Evolutionary conservation across 2,329 filamentous ascomycete genomes (phyloP).

Genomic region (Pestalotiopsis fici): DNA sequence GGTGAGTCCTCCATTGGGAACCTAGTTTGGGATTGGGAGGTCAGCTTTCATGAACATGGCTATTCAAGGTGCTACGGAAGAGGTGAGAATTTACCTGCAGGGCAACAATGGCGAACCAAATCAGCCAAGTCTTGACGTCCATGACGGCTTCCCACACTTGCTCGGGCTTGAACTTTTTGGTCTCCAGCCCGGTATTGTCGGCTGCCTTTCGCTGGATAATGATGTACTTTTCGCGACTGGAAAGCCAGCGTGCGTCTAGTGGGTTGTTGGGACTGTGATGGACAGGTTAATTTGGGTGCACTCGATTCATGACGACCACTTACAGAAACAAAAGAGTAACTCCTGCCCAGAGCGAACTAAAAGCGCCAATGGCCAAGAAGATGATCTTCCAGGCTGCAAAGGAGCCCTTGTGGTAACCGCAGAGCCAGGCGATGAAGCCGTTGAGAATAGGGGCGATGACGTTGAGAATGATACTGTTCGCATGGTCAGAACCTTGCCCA

Average conservation of each 20-base stretch:
- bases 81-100: too few relatives aligned
- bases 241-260: constrained; percentile 14
- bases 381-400: constrained; percentile 27
- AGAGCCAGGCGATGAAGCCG: constrained; percentile 22
- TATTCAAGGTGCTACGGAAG: too few relatives aligned
- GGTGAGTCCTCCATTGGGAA: constrained; percentile 19
- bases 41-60: too few relatives aligned
- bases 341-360: constrained; percentile 21
- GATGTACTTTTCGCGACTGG: constrained; percentile 13
- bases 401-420: constrained; percentile 20
- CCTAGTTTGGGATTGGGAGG: too few relatives aligned
- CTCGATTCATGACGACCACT: background rate
- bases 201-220: constrained; percentile 20
- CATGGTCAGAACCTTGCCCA: background rate
- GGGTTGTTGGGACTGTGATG: constrained; percentile 15
- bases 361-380: constrained; percentile 22
- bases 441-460: constrained; percentile 24
- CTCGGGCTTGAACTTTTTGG: constrained; percentile 17
- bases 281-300: background rate
- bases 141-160: constrained; percentile 18
- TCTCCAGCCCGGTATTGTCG: constrained; percentile 21
- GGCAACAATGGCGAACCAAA: constrained; percentile 20
- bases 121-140: constrained; percentile 22
- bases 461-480: constrained; percentile 21
- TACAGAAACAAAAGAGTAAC: constrained; percentile 21